These are phyloP conservation scores for Poa annua DNA, from an alignment of 176 grass and related monocot species.

Conservation along the genomic window DNA sequence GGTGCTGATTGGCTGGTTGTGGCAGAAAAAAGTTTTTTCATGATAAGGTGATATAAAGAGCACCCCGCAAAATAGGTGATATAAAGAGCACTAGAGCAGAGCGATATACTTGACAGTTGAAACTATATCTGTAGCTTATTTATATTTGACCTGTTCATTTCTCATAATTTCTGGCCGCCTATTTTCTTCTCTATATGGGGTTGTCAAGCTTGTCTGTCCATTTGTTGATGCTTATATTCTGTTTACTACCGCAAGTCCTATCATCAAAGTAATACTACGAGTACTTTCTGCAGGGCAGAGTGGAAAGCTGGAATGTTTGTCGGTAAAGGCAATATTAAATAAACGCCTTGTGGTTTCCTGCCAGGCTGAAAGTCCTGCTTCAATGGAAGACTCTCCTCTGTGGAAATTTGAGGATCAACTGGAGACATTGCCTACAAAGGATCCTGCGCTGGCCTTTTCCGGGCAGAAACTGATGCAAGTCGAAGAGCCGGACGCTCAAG, in stretches of 20 bases:
- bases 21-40: constrained; percentile 15
- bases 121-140: background rate
- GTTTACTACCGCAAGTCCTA: constrained; percentile 24
- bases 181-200: constrained; percentile 26
- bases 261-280: constrained; percentile 35
- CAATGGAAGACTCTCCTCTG: constrained; percentile 81
- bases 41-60: background rate
- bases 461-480: constrained; percentile 88
- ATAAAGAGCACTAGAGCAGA: constrained; percentile 21
- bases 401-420: constrained; percentile 89
- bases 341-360: constrained; percentile 76
- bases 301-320: constrained; percentile 94
- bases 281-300: constrained; percentile 79
- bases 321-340: constrained; percentile 73
- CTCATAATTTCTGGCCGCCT: background rate
- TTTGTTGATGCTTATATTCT: constrained; percentile 32
- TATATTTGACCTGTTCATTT: constrained; percentile 22
- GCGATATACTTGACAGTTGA: constrained; percentile 38
- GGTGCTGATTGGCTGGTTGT: constrained; percentile 8
- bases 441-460: constrained; percentile 60
- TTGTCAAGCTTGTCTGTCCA: constrained; percentile 32
- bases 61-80: background rate
- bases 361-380: constrained; percentile 85
- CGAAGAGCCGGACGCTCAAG: constrained; percentile 78
- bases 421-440: constrained; percentile 75